These are phyloP conservation scores for Monosporozyma yasuniensis DNA, from an alignment of 805 yeast genomes.

Conservation along the genomic window DNA sequence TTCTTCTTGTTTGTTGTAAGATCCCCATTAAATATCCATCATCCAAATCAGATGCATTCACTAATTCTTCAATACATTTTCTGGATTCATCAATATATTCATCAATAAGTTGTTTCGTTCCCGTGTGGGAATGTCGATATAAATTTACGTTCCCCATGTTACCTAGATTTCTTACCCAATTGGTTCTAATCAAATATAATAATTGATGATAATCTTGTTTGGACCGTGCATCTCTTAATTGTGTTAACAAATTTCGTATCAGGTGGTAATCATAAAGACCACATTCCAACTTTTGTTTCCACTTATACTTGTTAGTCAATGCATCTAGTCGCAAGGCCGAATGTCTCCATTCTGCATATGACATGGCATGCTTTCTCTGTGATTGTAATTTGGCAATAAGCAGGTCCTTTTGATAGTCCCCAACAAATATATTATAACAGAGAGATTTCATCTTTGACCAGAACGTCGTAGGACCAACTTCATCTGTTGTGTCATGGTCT, in stretches of 20 bases:
- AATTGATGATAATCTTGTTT: slow-evolving; percentile 50
- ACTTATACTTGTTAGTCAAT: slow-evolving; percentile 50
- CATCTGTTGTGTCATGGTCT: background rate
- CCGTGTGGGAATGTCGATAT: slow-evolving; percentile 69
- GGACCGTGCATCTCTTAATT: slow-evolving; percentile 52
- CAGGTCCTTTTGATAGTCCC: slow-evolving; percentile 28
- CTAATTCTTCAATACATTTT: slow-evolving; percentile 26
- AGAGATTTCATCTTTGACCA: slow-evolving; percentile 9
- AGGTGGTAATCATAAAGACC: slow-evolving; percentile 62
- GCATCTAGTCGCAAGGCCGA: slow-evolving; percentile 56
- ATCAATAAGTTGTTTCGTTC: slow-evolving; percentile 76
- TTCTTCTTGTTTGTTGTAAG: slow-evolving; percentile 75
- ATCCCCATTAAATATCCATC: slow-evolving; percentile 64
- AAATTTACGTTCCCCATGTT: slow-evolving; percentile 76
- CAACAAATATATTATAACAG: slow-evolving; percentile 11
- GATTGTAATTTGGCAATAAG: slow-evolving; percentile 29
- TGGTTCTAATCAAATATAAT: slow-evolving; percentile 70
- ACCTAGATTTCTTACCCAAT: slow-evolving; percentile 76
- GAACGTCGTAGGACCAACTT: background rate
- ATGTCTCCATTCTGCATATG: slow-evolving; percentile 56
- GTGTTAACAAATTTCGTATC: slow-evolving; percentile 42
- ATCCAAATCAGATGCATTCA: slow-evolving; percentile 37
- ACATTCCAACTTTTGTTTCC: slow-evolving; percentile 60
- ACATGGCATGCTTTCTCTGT: slow-evolving; percentile 39
- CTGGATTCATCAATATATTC: slow-evolving; percentile 75